These are phyloP conservation scores for Sphagnum contortum DNA, from an alignment of 225 moss, liverwort and hornwort genomes.

Conservation along the genomic window DNA sequence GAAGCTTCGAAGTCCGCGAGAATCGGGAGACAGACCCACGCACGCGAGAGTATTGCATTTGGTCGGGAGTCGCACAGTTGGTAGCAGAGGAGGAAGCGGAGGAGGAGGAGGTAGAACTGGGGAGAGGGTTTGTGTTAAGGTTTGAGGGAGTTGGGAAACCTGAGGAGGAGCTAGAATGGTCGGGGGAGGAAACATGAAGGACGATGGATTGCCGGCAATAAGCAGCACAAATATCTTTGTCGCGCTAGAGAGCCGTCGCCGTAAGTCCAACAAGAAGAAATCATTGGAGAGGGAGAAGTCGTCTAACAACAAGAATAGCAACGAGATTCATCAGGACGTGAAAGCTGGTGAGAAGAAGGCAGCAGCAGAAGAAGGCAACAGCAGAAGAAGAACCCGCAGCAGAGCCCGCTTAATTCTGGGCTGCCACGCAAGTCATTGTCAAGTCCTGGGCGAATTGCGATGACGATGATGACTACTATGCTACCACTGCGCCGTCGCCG, in stretches of 20 bases:
- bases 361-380: no score
- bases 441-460: constrained; percentile 99
- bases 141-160: no score
- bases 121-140: no score
- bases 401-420: constrained; percentile 93
- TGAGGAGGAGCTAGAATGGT: constrained; percentile 98
- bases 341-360: constrained; percentile 50
- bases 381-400: constrained; percentile 52
- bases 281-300: constrained; percentile 57
- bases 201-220: constrained; percentile 70
- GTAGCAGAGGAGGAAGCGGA: no score
- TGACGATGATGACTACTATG: constrained; percentile 97
- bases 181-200: constrained; percentile 94
- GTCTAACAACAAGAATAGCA: constrained; percentile 7
- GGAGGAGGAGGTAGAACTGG: no score
- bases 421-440: constrained; percentile 81
- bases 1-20: no score
- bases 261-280: constrained; percentile 87
- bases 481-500: constrained; percentile 84
- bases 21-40: no score
- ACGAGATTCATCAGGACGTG: no score
- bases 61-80: no score
- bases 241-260: constrained; percentile 64
- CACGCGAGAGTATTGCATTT: no score
- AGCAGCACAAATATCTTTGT: constrained; percentile 53